phyloP scores from a whole-genome alignment of 1,284 basidiomycete species.

The Austroboletus novae-zelandiae region DNA sequence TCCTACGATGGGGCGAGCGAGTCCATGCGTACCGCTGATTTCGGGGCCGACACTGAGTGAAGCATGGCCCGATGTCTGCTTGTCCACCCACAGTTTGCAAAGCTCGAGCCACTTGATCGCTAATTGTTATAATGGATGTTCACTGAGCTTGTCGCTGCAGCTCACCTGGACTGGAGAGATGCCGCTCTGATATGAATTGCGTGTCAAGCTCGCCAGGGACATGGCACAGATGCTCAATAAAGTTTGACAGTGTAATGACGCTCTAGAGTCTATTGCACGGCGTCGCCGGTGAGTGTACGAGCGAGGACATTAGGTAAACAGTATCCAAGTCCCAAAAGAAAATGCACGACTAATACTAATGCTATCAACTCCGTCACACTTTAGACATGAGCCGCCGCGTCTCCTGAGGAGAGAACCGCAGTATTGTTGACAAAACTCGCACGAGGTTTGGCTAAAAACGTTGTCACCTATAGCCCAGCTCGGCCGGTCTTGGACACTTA shows the following conservation, averaged over 20 bases:
- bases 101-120: constrained; percentile 57
- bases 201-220: constrained; percentile 64
- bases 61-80: constrained; percentile 39
- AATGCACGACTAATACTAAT: not conserved
- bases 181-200: constrained; percentile 70
- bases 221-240: constrained; percentile 33
- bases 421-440: constrained; percentile 84
- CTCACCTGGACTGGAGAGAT: constrained; percentile 58
- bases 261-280: no score
- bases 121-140: constrained; percentile 4
- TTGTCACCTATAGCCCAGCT: constrained; percentile 2
- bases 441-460: constrained; percentile 76
- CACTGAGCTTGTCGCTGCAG: not conserved
- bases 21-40: constrained; percentile 45
- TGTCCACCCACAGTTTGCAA: constrained; percentile 58
- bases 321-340: not conserved
- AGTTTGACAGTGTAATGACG: not conserved
- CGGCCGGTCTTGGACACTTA: constrained; percentile 35
- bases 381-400: constrained; percentile 82
- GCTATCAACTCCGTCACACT: constrained; percentile 38
- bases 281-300: no score
- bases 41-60: constrained; percentile 34
- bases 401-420: constrained; percentile 93
- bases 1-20: not conserved
- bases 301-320: no score